phyloP scores from a whole-genome alignment of 1,284 basidiomycete species.

The Irpex sp. region DNA sequence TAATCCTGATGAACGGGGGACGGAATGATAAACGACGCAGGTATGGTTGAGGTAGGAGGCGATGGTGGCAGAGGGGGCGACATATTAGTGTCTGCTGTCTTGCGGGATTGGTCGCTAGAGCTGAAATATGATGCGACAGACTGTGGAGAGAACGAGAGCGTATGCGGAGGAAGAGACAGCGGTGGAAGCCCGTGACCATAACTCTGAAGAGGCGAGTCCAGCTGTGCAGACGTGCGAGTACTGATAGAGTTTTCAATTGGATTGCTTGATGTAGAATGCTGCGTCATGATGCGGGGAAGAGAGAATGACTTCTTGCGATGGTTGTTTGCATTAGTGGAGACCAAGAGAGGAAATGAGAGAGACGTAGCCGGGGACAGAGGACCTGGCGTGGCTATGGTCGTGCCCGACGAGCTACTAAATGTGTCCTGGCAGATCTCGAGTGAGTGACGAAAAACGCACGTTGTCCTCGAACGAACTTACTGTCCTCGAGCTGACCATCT shows the following conservation, averaged over 20 bases:
- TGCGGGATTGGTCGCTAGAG: slow-evolving; percentile 10
- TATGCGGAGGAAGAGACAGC: slow-evolving; percentile 14
- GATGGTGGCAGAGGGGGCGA: not conserved
- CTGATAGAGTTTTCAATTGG: not conserved
- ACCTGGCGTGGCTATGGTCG: not conserved
- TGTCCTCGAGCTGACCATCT: not conserved
- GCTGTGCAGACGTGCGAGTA: slow-evolving; percentile 3
- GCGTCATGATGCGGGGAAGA: not conserved
- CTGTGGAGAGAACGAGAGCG: slow-evolving; percentile 11
- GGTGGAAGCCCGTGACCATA: slow-evolving; percentile 17
- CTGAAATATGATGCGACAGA: slow-evolving; percentile 11
- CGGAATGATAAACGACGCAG: slow-evolving; percentile 1
- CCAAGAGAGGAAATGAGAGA: not conserved
- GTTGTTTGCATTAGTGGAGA: not conserved
- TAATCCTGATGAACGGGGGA: not conserved
- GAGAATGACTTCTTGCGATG: not conserved
- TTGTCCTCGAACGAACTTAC: not conserved
- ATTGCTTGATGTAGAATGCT: not conserved
- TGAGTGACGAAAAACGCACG: not conserved
- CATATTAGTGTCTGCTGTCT: not conserved
- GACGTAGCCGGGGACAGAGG: not conserved
- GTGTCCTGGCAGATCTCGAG: not conserved
- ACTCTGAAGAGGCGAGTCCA: slow-evolving; percentile 17
- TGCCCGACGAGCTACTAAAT: not conserved
- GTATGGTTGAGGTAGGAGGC: not conserved